Evolutionary conservation across 176 grass and related monocot genomes (phyloP).

Genomic region (Oryza nivara): DNA sequence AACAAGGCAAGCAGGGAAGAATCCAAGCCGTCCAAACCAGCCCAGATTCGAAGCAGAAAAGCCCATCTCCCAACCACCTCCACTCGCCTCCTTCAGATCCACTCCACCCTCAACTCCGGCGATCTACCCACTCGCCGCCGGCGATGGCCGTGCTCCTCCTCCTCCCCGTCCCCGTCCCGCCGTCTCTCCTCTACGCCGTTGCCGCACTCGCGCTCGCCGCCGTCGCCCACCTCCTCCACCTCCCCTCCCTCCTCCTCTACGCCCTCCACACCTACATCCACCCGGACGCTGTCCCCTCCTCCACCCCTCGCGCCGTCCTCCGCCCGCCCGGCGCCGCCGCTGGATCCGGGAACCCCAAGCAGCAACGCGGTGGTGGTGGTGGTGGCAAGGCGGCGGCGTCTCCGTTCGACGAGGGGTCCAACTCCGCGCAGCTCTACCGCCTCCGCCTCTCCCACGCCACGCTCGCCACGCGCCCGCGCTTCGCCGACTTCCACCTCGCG

Average conservation of each 20-base stretch:
- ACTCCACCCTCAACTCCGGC: slow-evolving; percentile 18
- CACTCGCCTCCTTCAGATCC: not conserved
- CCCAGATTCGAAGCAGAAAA: not conserved
- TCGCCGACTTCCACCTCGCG: slow-evolving; percentile 55
- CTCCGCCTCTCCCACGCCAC: slow-evolving; percentile 73
- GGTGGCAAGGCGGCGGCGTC: not conserved
- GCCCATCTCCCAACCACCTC: not conserved
- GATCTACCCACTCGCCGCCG: slow-evolving; percentile 43
- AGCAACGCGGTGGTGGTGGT: slow-evolving; percentile 37
- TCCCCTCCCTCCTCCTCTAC: slow-evolving; percentile 70
- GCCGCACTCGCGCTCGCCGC: slow-evolving; percentile 10
- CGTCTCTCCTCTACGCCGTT: slow-evolving; percentile 37
- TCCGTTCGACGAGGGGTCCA: slow-evolving; percentile 53
- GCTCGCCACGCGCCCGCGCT: slow-evolving; percentile 62
- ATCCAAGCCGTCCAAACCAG: not conserved
- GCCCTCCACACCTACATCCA: slow-evolving; percentile 92
- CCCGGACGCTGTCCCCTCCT: slow-evolving; percentile 70
- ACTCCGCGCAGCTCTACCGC: slow-evolving; percentile 78
- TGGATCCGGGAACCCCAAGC: slow-evolving; percentile 39
- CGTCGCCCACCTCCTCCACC: slow-evolving; percentile 50
- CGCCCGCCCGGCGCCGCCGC: slow-evolving; percentile 42
- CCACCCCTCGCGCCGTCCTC: slow-evolving; percentile 68
- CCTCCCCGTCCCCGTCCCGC: slow-evolving; percentile 28
- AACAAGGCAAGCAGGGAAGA: not conserved
- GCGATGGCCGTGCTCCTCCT: slow-evolving; percentile 42